Evolutionary conservation across 176 grass and related monocot species (phyloP), one percentile per base, ranked within the genome.

Genomic region (Secale cereale): DNA sequence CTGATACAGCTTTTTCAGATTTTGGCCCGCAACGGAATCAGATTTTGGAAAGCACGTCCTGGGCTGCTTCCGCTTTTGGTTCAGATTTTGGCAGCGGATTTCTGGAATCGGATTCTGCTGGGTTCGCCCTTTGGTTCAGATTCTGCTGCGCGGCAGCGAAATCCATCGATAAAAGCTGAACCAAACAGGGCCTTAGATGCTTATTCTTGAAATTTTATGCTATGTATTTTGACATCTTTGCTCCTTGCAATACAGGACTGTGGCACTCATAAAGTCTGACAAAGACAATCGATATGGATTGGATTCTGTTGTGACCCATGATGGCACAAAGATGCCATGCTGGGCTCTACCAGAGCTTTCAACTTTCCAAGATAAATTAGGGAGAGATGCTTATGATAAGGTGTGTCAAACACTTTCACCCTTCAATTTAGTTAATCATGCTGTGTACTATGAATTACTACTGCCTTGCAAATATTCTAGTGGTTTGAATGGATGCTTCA

Each of bases 211-310:
- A 15, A 17, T 80, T n/a, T 10, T 29, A 57, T 65, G 30, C 45
- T 31, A 10, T 20, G 27, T 45, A 5, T 64, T 76, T 43, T 82
- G 35, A 74, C 36, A 59, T 48, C 77, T 29, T 78, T 36, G 37
- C 1, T 29, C 32, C 33, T 26, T 83, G 25, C 5, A 23, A 74
- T 85, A 32, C 90, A 98, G 96, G 87, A 92, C 39, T 30, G 87
- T 92, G 62, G 93, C 87, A 25, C 76, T 98, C 72, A 86, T 98
- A 71, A 98, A 95, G 72, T 95, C 96, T 12, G 84, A 93, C 70
- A 98, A 95, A 61, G 91, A 98, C 76, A 95, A 81, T 13, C 85
- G 92, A 81, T 98, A 98, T 59, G 89, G 83, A 54, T 80, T 93
- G 67, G 87, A 91, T 64, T 92, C 85, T 67, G 85, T 94, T 29